A percentile compares a stretch with the other conserved stretches of the same genome.
Conservation (phyloP, 441 rosid genomes). For the Syzygium malaccense region DNA sequence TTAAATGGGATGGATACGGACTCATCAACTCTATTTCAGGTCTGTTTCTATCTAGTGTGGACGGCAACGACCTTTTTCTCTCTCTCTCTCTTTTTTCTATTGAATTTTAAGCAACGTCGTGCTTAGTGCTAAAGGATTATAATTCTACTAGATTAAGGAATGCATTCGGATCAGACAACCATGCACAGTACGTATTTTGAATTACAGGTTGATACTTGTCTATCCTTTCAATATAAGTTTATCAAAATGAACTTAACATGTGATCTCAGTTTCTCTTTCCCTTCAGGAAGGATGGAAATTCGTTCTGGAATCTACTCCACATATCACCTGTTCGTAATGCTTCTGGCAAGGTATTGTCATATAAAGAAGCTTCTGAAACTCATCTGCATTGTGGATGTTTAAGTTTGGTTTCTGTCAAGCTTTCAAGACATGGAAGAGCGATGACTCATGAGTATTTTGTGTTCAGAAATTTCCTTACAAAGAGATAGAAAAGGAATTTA, state of each 20-base stretch:
- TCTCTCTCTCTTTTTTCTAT: neutral
- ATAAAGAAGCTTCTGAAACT: neutral
- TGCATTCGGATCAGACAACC: conserved; percentile 54
- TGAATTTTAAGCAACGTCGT: neutral
- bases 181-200: conserved; percentile 89
- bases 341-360: conserved; percentile 69
- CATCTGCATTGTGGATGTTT: neutral
- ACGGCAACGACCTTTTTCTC: neutral
- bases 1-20: conserved; percentile 70
- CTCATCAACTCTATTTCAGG: conserved; percentile 44
- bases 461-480: neutral
- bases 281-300: conserved; percentile 67
- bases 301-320: conserved; percentile 88
- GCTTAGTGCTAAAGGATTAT: neutral
- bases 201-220: conserved; percentile 80
- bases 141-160: conserved; percentile 45
- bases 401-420: neutral
- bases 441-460: neutral
- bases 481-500: neutral
- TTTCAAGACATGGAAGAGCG: neutral
- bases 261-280: conserved; percentile 11
- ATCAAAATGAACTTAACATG: conserved; percentile 7
- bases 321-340: conserved; percentile 88
- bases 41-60: conserved; percentile 1
- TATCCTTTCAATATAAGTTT: conserved; percentile 8